Conservation (phyloP, 805 yeast genomes). For the Pichia membranifaciens region DNA sequence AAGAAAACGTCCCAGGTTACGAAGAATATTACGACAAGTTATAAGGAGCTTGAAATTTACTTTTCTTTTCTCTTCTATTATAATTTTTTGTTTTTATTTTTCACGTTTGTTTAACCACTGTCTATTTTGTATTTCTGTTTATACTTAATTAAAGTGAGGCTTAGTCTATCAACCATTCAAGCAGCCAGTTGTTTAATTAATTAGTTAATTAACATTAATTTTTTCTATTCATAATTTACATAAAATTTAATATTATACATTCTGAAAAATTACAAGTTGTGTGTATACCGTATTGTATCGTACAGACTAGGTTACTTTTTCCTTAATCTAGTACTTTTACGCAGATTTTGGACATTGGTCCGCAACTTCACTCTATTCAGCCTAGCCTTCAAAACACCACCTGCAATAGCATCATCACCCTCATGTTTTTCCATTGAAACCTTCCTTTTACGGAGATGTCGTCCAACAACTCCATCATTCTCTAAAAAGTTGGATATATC, state of each 20-base stretch:
- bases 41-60: constrained; percentile 34
- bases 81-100: constrained; percentile 6
- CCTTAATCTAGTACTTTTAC: constrained; percentile 1
- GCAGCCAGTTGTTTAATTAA: no score
- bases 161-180: neutral
- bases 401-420: neutral
- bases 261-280: no score
- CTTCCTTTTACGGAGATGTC: constrained; percentile 5
- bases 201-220: neutral
- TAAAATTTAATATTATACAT: neutral
- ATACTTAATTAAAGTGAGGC: constrained; percentile 6
- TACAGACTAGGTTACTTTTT: no score
- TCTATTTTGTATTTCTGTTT: constrained; percentile 11
- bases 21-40: constrained; percentile 97
- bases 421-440: neutral
- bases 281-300: no score
- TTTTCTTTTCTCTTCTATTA: neutral
- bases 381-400: constrained; percentile 7
- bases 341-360: constrained; percentile 8
- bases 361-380: constrained; percentile 9
- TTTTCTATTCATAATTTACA: neutral
- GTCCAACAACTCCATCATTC: neutral
- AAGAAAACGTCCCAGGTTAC: constrained; percentile 97
- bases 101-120: constrained; percentile 4
- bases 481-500: constrained; percentile 4